Percentiles rank a stretch among this genome's conserved stretches.
These are phyloP conservation scores for Ceratobasidium sp. DNA, from an alignment of 1,284 basidiomycete genomes.

Conservation along the genomic window DNA sequence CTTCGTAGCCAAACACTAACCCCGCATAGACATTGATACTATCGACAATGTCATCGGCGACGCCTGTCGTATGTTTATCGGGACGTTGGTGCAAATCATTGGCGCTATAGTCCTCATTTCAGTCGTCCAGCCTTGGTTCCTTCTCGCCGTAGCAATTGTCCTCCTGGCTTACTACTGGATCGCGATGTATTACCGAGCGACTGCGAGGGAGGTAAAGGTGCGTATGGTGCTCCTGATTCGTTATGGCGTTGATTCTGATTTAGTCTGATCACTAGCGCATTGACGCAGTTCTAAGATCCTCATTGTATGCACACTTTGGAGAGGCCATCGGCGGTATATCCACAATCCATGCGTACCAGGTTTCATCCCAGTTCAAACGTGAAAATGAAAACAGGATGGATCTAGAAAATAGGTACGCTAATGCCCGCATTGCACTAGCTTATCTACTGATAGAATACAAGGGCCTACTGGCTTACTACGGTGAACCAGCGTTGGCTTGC, in stretches of 20 bases:
- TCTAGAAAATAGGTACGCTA: slow-evolving; percentile 72
- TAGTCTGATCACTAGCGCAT: not conserved
- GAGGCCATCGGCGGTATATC: slow-evolving; percentile 80
- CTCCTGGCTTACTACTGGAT: slow-evolving; percentile 68
- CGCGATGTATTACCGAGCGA: slow-evolving; percentile 85
- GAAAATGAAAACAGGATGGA: slow-evolving; percentile 80
- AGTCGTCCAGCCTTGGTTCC: slow-evolving; percentile 54
- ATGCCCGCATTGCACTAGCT: slow-evolving; percentile 63
- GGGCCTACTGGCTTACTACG: slow-evolving; percentile 84
- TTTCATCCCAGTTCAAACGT: slow-evolving; percentile 68
- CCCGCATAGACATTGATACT: slow-evolving; percentile 77
- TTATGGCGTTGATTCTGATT: slow-evolving; percentile 30
- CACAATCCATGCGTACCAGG: slow-evolving; percentile 79
- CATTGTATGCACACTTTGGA: slow-evolving; percentile 80
- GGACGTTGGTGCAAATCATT: slow-evolving; percentile 70
- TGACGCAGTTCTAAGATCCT: slow-evolving; percentile 69
- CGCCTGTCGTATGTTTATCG: slow-evolving; percentile 77
- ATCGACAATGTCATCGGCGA: slow-evolving; percentile 57
- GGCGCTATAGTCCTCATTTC: slow-evolving; percentile 76
- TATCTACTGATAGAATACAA: slow-evolving; percentile 47
- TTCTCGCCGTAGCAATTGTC: slow-evolving; percentile 15
- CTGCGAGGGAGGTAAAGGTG: slow-evolving; percentile 88
- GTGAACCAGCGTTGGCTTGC: slow-evolving; percentile 64
- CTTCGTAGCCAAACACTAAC: slow-evolving; percentile 4
- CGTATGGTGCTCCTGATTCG: slow-evolving; percentile 66